phyloP scores from a whole-genome alignment of 2,329 filamentous ascomycete species.

The Penicillium sclerotigenum region DNA sequence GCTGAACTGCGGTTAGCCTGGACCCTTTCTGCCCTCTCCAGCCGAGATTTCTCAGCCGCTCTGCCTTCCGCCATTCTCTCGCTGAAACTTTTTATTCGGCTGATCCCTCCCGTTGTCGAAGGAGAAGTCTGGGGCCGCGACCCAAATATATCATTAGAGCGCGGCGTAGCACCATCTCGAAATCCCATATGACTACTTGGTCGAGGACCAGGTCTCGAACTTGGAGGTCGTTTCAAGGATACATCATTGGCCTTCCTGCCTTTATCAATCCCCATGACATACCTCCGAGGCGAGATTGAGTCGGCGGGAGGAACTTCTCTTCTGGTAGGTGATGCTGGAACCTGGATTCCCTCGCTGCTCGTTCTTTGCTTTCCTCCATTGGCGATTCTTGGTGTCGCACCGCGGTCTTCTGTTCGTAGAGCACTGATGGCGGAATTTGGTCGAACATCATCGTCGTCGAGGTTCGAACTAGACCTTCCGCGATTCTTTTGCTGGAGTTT shows the following conservation, averaged over 20 bases:
- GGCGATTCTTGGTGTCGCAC: conserved; percentile 14
- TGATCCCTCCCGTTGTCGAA: conserved; percentile 23
- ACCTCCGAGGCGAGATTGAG: conserved; percentile 72
- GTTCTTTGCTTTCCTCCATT: conserved; percentile 15
- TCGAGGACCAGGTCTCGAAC: conserved; percentile 27
- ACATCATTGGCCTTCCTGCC: conserved; percentile 76
- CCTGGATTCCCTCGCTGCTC: conserved; percentile 55
- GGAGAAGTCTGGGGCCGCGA: conserved; percentile 27
- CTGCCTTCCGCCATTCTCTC: conserved; percentile 74
- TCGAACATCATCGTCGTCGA: conserved; percentile 23
- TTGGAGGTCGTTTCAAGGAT: conserved; percentile 69
- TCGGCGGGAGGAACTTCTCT: conserved; percentile 48
- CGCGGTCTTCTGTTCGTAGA: conserved; percentile 19
- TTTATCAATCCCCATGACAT: conserved; percentile 85
- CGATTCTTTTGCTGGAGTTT: conserved; percentile 64
- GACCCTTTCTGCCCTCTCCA: conserved; percentile 38
- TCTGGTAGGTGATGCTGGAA: conserved; percentile 70
- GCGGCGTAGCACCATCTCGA: conserved; percentile 27
- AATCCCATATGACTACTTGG: conserved; percentile 31
- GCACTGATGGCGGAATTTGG: conserved; percentile 27
- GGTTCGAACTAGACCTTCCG: conserved; percentile 23
- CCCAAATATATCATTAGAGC: conserved; percentile 21
- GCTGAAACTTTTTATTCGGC: conserved; percentile 65
- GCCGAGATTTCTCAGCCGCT: conserved; percentile 37
- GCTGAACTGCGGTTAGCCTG: conserved; percentile 42